A percentile compares a stretch with the other conserved stretches of the same genome.
phyloP scores from a whole-genome alignment of 2,329 filamentous ascomycete genomes.

The Corniculantispora saksenae region DNA sequence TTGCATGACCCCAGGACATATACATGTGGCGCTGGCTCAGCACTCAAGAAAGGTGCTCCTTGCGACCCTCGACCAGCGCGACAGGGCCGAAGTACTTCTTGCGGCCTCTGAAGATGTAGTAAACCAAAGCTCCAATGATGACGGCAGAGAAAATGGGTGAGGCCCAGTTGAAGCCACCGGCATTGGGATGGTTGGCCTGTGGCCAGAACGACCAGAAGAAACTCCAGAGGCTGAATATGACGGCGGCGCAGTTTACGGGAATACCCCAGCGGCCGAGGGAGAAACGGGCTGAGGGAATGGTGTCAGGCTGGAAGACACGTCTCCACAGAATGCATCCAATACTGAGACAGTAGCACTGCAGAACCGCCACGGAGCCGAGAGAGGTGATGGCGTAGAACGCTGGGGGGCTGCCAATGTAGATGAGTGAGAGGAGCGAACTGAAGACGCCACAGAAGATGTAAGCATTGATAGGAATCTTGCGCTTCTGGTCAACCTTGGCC shows the following conservation, averaged over 20 bases:
- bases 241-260: constrained; percentile 17
- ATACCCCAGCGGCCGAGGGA: constrained; percentile 22
- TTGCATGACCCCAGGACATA: not conserved
- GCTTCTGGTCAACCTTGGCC: constrained; percentile 12
- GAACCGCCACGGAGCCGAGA: constrained; percentile 19
- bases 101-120: constrained; percentile 16
- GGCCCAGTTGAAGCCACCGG: constrained; percentile 22
- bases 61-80: constrained; percentile 19
- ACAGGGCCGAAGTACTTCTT: constrained; percentile 21
- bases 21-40: not conserved
- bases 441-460: constrained; percentile 20
- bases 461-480: constrained; percentile 21
- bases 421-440: constrained; percentile 18
- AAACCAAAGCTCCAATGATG: constrained; percentile 14
- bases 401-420: constrained; percentile 23
- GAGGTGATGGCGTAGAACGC: constrained; percentile 25
- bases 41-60: constrained; percentile 2
- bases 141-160: constrained; percentile 17
- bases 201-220: constrained; percentile 25
- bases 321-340: constrained; percentile 24
- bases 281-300: constrained; percentile 19
- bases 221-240: constrained; percentile 18
- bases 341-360: constrained; percentile 23
- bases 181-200: constrained; percentile 15
- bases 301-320: constrained; percentile 17